A percentile compares a stretch with the other conserved stretches of the same genome.
Evolutionary conservation across 2,329 filamentous ascomycete species (phyloP).

Genomic region (Elsinoe necatrix): DNA sequence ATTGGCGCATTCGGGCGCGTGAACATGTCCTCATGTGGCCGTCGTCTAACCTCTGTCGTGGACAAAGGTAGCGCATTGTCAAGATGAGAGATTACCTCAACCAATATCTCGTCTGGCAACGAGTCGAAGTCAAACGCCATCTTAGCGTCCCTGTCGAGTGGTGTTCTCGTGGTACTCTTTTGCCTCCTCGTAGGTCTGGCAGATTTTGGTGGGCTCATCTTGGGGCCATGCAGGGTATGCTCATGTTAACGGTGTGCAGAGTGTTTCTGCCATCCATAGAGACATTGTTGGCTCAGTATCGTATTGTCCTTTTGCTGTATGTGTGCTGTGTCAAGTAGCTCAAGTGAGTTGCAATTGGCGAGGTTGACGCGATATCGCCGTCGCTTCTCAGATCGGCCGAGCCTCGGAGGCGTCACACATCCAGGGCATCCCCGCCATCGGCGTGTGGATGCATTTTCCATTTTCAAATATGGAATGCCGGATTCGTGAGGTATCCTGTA

Average conservation of each 20-base stretch:
- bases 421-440: not conserved
- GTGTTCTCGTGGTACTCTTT: not conserved
- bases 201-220: not conserved
- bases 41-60: not conserved
- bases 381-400: not conserved
- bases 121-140: not conserved
- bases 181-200: not conserved
- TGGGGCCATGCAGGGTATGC: not conserved
- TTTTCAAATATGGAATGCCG: not conserved
- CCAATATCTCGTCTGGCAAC: constrained; percentile 8
- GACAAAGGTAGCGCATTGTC: not conserved
- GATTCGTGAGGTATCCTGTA: no score
- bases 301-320: not conserved
- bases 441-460: not conserved
- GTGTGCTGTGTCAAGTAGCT: not conserved
- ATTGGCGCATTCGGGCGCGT: not conserved
- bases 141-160: not conserved
- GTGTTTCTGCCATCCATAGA: not conserved
- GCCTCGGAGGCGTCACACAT: not conserved
- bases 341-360: not conserved
- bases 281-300: not conserved
- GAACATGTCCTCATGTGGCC: not conserved
- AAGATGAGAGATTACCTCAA: not conserved
- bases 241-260: not conserved
- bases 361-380: not conserved